These are phyloP conservation scores for Vaccinium vitisidaea DNA, from an alignment of 148 eudicot species.

Conservation along the genomic window DNA sequence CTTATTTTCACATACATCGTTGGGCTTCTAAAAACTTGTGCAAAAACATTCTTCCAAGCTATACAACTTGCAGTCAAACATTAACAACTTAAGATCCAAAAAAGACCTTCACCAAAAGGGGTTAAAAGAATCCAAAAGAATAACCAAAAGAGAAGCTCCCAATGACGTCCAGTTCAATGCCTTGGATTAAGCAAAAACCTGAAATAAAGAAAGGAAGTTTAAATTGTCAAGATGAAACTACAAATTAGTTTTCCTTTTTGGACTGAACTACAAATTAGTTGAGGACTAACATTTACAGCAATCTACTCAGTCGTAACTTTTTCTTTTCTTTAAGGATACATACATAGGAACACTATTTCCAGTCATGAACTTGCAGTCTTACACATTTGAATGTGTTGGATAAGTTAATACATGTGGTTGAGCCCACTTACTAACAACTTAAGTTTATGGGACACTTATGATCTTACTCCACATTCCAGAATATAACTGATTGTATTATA, in stretches of 20 bases:
- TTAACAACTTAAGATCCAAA: not conserved
- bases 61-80: not conserved
- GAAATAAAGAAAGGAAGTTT: not conserved
- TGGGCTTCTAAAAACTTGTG: conserved; percentile 4
- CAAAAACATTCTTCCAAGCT: not conserved
- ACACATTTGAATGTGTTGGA: not conserved
- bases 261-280: not conserved
- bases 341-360: not conserved
- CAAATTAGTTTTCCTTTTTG: not conserved
- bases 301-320: not conserved
- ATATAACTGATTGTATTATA: not conserved
- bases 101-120: not conserved
- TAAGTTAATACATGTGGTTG: not conserved
- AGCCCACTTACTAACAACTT: not conserved
- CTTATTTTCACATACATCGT: not conserved
- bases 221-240: not conserved
- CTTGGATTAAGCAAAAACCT: not conserved
- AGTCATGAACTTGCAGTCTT: not conserved
- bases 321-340: not conserved
- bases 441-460: not conserved
- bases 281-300: not conserved
- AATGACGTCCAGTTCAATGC: not conserved
- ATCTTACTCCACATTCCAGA: not conserved
- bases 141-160: not conserved
- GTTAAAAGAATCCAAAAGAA: not conserved